Conservation (phyloP, 345 rosid genomes). For the Syzygium grande region DNA sequence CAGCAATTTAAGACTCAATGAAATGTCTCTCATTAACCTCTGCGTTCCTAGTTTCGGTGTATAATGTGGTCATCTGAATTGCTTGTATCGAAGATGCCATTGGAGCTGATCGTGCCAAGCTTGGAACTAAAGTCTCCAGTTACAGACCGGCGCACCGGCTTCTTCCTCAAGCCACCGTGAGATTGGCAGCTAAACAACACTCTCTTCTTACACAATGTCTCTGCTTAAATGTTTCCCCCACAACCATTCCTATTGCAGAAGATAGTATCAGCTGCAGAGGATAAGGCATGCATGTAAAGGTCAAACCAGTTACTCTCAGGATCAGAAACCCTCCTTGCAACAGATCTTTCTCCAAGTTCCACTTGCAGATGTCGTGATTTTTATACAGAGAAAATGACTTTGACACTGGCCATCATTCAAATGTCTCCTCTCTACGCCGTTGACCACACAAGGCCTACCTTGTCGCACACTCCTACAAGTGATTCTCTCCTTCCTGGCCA, state of each 20-base stretch:
- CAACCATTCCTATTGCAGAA: not conserved
- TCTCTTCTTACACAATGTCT: not conserved
- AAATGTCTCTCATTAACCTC: not conserved
- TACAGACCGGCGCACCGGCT: not conserved
- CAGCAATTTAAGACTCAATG: not conserved
- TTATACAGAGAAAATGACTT: not conserved
- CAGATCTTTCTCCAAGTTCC: not conserved
- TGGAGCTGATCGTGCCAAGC: conserved; percentile 33
- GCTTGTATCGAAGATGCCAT: conserved; percentile 22
- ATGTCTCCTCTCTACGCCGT: not conserved
- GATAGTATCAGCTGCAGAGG: not conserved
- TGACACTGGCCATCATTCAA: not conserved
- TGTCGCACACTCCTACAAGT: not conserved
- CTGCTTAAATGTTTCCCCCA: not conserved
- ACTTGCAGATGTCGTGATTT: not conserved
- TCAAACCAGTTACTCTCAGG: no score
- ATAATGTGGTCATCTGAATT: not conserved
- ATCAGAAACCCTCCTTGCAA: no score
- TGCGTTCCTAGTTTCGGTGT: not conserved
- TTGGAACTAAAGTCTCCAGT: conserved; percentile 24
- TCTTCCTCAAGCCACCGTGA: conserved; percentile 19
- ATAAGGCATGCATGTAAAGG: not conserved
- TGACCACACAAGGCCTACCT: not conserved
- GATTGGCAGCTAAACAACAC: not conserved
- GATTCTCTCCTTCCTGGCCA: not conserved